Conservation (phyloP, 768 basidiomycete species). For the Tremella mesenterica region DNA sequence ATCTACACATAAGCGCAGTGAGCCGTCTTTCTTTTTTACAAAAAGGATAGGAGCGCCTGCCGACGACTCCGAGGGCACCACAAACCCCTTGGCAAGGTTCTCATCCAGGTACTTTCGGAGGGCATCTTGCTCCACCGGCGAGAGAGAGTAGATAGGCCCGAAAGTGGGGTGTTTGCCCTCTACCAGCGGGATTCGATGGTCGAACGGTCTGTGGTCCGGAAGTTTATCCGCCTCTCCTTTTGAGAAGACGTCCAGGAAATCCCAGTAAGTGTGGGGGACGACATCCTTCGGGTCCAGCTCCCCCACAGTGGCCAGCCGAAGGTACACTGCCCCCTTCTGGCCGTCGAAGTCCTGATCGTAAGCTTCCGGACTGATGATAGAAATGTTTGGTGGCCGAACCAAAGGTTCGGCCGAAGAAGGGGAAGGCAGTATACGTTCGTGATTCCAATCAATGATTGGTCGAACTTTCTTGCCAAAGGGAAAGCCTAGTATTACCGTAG, state of each 20-base stretch:
- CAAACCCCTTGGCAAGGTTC: slow-evolving; percentile 38
- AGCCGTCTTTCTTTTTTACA: slow-evolving; percentile 46
- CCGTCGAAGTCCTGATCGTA: too few species aligned
- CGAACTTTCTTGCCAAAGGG: too few species aligned
- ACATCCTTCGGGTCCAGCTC: neutral
- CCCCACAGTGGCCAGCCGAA: too few species aligned
- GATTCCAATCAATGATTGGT: too few species aligned
- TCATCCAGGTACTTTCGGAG: slow-evolving; percentile 45
- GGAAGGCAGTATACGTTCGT: too few species aligned
- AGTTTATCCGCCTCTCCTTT: slow-evolving; percentile 7
- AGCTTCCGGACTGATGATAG: too few species aligned
- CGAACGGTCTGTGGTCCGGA: slow-evolving; percentile 9
- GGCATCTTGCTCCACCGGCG: slow-evolving; percentile 40
- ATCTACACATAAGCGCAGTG: slow-evolving; percentile 41
- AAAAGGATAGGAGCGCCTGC: slow-evolving; percentile 36
- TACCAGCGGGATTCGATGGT: slow-evolving; percentile 8
- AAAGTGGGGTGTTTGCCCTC: slow-evolving; percentile 20
- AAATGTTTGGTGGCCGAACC: too few species aligned
- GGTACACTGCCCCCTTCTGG: too few species aligned
- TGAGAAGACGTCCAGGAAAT: slow-evolving; percentile 9
- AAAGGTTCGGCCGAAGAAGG: too few species aligned
- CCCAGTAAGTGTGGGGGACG: slow-evolving; percentile 5
- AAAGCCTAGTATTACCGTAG: too few species aligned
- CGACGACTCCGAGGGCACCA: slow-evolving; percentile 3
- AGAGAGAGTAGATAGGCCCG: slow-evolving; percentile 45